Evolutionary conservation across 768 basidiomycete species (phyloP).

Genomic region (Tricholoma saponaceum): DNA sequence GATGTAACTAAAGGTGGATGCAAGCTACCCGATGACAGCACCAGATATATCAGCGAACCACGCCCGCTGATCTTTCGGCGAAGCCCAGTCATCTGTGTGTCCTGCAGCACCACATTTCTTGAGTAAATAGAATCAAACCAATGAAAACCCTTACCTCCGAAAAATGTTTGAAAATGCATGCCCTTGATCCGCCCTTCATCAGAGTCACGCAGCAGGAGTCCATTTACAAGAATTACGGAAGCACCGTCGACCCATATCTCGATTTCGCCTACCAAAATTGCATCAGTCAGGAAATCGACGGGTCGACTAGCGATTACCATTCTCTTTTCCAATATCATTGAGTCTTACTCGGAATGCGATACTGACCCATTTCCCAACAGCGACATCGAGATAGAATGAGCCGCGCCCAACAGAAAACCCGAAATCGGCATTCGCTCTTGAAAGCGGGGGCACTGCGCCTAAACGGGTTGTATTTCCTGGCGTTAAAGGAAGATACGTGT

Average conservation of each 20-base stretch:
- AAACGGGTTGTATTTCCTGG: slow-evolving; percentile 38
- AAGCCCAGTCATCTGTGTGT: slow-evolving; percentile 54
- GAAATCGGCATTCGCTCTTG: slow-evolving; percentile 51
- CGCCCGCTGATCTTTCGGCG: slow-evolving; percentile 48
- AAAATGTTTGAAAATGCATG: slow-evolving; percentile 76
- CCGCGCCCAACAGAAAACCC: slow-evolving; percentile 67
- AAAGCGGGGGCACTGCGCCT: slow-evolving; percentile 42
- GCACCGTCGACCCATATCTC: slow-evolving; percentile 61
- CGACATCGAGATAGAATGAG: slow-evolving; percentile 49
- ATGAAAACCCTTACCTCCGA: slow-evolving; percentile 48
- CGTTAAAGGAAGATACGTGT: slow-evolving; percentile 62
- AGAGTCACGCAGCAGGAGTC: slow-evolving; percentile 44
- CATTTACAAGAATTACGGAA: slow-evolving; percentile 46
- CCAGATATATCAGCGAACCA: slow-evolving; percentile 54
- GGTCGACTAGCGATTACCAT: slow-evolving; percentile 39
- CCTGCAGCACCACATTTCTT: slow-evolving; percentile 29
- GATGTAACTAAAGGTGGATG: no score
- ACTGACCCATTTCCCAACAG: slow-evolving; percentile 54
- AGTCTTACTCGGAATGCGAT: slow-evolving; percentile 67
- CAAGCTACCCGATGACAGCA: slow-evolving; percentile 23
- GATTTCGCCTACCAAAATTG: slow-evolving; percentile 47
- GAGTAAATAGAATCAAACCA: neutral
- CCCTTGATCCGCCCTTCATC: slow-evolving; percentile 52
- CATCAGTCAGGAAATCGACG: neutral
- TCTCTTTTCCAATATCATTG: slow-evolving; percentile 53